Base-by-base conservation (phyloP, 176 grass and related monocot genomes). In the Alloteropsis semialata region DNA sequence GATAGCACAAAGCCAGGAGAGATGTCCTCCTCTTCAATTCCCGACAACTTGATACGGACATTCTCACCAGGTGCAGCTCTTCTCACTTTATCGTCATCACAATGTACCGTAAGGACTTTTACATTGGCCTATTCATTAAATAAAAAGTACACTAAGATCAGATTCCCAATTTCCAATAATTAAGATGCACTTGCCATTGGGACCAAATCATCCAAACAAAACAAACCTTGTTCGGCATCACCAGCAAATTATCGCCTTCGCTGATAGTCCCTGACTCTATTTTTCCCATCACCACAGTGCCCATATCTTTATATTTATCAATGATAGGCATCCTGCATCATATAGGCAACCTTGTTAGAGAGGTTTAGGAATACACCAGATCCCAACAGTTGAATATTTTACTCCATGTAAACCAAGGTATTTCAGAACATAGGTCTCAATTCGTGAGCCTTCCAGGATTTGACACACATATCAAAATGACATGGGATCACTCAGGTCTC, bases 301-400 rank as follows among this genome's bases (percentile, higher is more conserved):
- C 95, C 92, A 98, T 93, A 81, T 97, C 95, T 83, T 92, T 97
- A 85, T 92, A 97, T 77, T 94, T 97, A 85, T 97, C 95, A 82
- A 97, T 97, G 54, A 97, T 88, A 3, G 95, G 95, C 92, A 97
- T 89, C 88, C 95, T 97, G 65, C 67, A 91, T 60, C 11, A 48
- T 81, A 81, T 36, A 36, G 34, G 34, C 34, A 36, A 36, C 34
- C 34, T 2, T 36, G 34, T 36, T 36, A 36, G 3, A 36, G 2
- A n/a, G n/a, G 67, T 10, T 82, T 71, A 30, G 1, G 19, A 22
- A 45, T 60, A 55, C 80, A 72, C 13, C 37, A 28, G 11, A 46
- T 25, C 21, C 9, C 21, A 42, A 30, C 11, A 82, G 30, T 59
- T 45, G 54, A 10, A 72, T 72, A 8, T 25, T 58, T 36, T 72